These are phyloP conservation scores for Sphaceloma murrayae DNA, from an alignment of 2,329 filamentous ascomycete species.

Conservation along the genomic window DNA sequence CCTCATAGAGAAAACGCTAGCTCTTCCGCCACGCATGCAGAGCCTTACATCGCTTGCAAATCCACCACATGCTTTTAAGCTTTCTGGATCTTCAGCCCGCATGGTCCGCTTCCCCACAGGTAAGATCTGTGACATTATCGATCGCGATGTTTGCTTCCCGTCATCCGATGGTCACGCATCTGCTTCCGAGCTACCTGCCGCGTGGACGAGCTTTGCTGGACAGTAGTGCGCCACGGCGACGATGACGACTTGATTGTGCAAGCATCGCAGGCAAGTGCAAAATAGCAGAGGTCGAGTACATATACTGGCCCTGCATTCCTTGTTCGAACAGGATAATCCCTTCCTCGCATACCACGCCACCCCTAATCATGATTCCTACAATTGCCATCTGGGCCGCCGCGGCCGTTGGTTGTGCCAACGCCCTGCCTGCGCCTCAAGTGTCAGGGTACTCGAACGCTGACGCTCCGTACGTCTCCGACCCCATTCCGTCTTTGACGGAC, in stretches of 20 bases:
- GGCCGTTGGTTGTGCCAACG: conserved; percentile 1
- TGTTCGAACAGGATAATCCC: too few relatives aligned
- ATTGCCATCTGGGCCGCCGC: conserved; percentile 7
- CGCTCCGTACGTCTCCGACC: conserved; percentile 32
- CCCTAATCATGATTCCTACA: conserved; percentile 8
- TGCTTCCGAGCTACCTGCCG: too few relatives aligned
- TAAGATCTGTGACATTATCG: neutral
- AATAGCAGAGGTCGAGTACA: conserved; percentile 2
- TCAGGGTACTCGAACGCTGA: conserved; percentile 39
- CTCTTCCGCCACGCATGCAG: too few relatives aligned
- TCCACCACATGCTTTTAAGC: too few relatives aligned
- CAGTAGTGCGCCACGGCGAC: too few relatives aligned
- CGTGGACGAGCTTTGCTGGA: neutral
- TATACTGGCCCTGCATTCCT: conserved; percentile 4
- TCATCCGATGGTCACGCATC: conserved; percentile 8
- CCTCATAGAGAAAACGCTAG: too few relatives aligned
- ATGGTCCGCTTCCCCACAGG: too few relatives aligned
- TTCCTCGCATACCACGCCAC: too few relatives aligned
- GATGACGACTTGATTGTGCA: too few relatives aligned
- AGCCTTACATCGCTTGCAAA: too few relatives aligned
- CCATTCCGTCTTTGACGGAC: conserved; percentile 27
- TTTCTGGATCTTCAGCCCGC: too few relatives aligned
- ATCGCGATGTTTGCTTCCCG: neutral
- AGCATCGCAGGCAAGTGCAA: too few relatives aligned
- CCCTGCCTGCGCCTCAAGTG: conserved; percentile 19